Conservation (phyloP, 2,329 filamentous ascomycete genomes). For the Coniochaeta ligniaria region DNA sequence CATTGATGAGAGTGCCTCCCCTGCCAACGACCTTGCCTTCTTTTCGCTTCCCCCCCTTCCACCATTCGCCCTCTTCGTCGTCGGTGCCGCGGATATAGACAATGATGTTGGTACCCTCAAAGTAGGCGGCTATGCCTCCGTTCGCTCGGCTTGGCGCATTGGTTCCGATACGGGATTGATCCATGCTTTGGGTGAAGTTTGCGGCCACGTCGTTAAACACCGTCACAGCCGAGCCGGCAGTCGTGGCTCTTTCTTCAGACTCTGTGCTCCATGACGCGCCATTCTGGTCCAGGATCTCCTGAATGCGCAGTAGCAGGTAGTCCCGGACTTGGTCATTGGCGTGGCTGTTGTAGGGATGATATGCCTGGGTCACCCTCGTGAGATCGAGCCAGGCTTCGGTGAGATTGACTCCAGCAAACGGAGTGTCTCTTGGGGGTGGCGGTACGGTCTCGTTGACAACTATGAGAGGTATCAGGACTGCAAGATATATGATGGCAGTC, state of each 20-base stretch:
- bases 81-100: constrained; percentile 82
- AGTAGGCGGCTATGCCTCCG: constrained; percentile 57
- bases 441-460: constrained; percentile 73
- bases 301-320: constrained; percentile 67
- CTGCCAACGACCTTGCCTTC: constrained; percentile 45
- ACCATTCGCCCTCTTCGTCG: constrained; percentile 69
- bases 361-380: constrained; percentile 62
- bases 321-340: constrained; percentile 73
- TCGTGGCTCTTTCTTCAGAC: constrained; percentile 14
- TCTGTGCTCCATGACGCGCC: constrained; percentile 39
- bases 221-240: constrained; percentile 27
- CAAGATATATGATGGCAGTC: constrained; percentile 68
- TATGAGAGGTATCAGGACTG: constrained; percentile 65
- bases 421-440: constrained; percentile 44
- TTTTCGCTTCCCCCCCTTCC: constrained; percentile 35
- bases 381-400: constrained; percentile 84
- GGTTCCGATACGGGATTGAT: constrained; percentile 19
- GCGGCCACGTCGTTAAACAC: constrained; percentile 74
- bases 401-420: constrained; percentile 64
- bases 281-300: constrained; percentile 61
- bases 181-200: constrained; percentile 63
- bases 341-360: constrained; percentile 84
- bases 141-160: constrained; percentile 17
- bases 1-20: constrained; percentile 84
- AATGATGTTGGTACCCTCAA: constrained; percentile 87